Base-by-base conservation (phyloP, 192 early-diverging fungal species). In the Chytriomyces sp. region DNA sequence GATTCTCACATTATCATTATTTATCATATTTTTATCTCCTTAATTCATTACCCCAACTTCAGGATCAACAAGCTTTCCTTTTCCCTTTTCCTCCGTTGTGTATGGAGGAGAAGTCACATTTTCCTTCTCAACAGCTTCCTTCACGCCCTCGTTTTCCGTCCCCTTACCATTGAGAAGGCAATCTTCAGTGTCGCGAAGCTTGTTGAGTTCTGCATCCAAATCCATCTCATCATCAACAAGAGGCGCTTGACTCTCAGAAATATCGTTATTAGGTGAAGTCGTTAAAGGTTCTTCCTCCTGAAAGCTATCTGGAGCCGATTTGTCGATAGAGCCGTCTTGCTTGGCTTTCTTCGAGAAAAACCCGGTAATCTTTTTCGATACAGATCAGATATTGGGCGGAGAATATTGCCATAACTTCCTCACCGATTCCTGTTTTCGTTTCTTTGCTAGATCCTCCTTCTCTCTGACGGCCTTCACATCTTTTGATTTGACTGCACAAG, bases 281-380 rank as follows among this genome's bases (percentile, higher is more conserved):
- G 32, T 37, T 25, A n/a, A 25, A 6, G 62, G 37, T 44, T 64
- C 62, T 28, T 39, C 34, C 28, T 64, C 34, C 12, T 4, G 36
- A 49, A n/a, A 10, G n/a, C 44, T 49, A 10, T 49, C 44, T 49
- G 44, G 10, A 25, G 56, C 56, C 28, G 19, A 37, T 26, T 62
- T 36, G 0, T 12, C 60, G 2, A n/a, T 22, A 49, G 44, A 14
- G 22, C 22, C 44, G 37, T 62, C 37, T 39, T 8, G 26, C 34
- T 62, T 62, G 2, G 64, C n/a, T 31, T 65, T 41, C 41, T 65
- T 65, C 14, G 25, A 10, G 52, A 65, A 65, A 31, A 65, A 65
- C n/a, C 64, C 64, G 22, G 38, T 19, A 52, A 65, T n/a, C 64
- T 65, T 49, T 14, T 49, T 14, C 22, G 44, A 49, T 49, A 22